Percentiles rank a stretch among this genome's conserved stretches.
Conservation (phyloP, 2,329 filamentous ascomycete species). For the Cadophora gregata region DNA sequence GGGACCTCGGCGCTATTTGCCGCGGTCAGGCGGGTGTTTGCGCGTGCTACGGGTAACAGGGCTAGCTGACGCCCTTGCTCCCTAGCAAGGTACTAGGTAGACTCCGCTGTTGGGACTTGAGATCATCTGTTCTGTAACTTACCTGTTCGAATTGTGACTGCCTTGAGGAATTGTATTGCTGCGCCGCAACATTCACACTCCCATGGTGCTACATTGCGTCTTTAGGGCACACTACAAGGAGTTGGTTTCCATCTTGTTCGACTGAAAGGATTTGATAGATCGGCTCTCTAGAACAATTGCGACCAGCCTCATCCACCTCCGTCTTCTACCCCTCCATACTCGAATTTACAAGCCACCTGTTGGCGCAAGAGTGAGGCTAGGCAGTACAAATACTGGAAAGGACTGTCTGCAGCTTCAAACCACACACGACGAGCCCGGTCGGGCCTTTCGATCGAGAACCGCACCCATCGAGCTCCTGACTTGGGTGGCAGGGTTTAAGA, state of each 20-base stretch:
- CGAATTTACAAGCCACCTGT: neutral
- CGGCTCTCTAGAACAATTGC: neutral
- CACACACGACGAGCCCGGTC: neutral
- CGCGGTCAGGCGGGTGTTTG: conserved; percentile 9
- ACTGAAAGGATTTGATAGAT: neutral
- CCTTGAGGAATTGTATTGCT: neutral
- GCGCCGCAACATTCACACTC: neutral
- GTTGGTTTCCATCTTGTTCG: neutral
- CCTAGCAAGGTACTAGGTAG: conserved; percentile 1
- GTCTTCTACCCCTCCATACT: conserved; percentile 2
- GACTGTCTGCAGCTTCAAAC: neutral
- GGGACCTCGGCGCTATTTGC: neutral
- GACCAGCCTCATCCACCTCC: neutral
- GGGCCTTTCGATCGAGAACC: neutral
- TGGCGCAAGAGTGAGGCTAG: neutral
- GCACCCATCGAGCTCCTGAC: neutral
- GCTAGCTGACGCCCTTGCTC: conserved; percentile 7
- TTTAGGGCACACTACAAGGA: neutral
- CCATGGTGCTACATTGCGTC: neutral
- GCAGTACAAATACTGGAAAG: neutral
- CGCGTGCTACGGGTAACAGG: conserved; percentile 9
- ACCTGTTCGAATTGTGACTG: neutral
- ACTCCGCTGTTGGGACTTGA: neutral
- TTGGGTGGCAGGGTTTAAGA: conserved; percentile 9
- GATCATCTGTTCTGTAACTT: neutral